Evolutionary conservation across 2,329 filamentous ascomycete genomes (phyloP).

Genomic region (Knufia petricola): DNA sequence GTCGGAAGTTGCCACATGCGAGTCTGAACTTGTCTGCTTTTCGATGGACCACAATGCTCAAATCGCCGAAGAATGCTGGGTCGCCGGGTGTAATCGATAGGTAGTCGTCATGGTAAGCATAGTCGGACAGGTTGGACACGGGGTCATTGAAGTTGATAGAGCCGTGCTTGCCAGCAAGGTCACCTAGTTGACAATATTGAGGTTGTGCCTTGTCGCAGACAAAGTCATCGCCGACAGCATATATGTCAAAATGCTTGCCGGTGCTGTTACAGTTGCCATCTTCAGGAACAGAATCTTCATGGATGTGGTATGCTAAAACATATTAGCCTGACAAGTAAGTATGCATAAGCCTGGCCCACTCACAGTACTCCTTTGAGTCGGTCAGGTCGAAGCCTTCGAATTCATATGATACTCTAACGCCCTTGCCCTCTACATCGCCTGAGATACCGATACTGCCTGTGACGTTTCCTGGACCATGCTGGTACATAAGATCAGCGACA

Average conservation of each 20-base stretch:
- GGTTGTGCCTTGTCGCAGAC: constrained; percentile 50
- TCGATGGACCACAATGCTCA: constrained; percentile 46
- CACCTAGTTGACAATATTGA: constrained; percentile 63
- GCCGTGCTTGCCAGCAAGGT: constrained; percentile 66
- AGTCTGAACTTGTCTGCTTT: constrained; percentile 43
- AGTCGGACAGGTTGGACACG: constrained; percentile 21
- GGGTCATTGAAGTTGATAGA: constrained; percentile 39
- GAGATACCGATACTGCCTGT: constrained; percentile 1
- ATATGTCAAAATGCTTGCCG: constrained; percentile 62
- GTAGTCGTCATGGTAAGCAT: constrained; percentile 40
- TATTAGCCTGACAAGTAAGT: background rate
- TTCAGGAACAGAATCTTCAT: constrained; percentile 52
- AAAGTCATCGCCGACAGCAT: constrained; percentile 49
- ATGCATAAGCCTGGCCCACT: background rate
- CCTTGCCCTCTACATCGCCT: background rate
- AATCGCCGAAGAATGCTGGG: constrained; percentile 44
- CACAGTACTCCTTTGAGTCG: constrained; percentile 1
- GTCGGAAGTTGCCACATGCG: constrained; percentile 48
- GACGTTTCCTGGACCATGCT: background rate
- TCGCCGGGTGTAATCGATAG: constrained; percentile 34
- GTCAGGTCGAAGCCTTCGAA: constrained; percentile 5
- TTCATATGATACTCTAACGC: background rate
- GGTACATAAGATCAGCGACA: background rate
- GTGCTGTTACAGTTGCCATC: constrained; percentile 64
- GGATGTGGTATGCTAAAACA: constrained; percentile 60